Base-by-base conservation (phyloP, 192 early-diverging fungal genomes). In the Globomyces pollinis-pini region DNA sequence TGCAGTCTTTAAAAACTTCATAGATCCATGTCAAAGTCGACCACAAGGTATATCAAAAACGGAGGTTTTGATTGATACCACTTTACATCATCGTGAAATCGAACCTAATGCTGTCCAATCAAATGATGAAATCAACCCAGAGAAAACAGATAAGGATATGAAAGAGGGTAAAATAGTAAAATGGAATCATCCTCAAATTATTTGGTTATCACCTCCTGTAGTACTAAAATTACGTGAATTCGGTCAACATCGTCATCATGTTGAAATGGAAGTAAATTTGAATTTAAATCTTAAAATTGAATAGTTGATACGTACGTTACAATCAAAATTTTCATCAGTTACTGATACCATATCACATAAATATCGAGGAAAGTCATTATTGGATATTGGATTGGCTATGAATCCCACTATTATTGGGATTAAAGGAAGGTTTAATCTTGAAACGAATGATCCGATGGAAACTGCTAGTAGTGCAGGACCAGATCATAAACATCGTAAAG, bases 371-470 rank as follows among this genome's bases (percentile, higher is more conserved):
- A 66, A 70, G 28, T 55, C 64, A 6, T 57, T 30, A 6, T 33
- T 83, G 36, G 81, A 83, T 47, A 26, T 65, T n/a, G 54, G 60
- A 2, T 61, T 54, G 5, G 56, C 78, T 2, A 55, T 83, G 67
- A 76, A 64, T 57, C 81, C 81, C 7, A 52, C 73, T 9, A 73
- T 80, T 0, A 67, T 71, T 20, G 78, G 79, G 6, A 23, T 81
- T 7, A 41, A 53, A 43, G 77, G 77, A 9, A 24, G 62, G n/a
- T 68, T 60, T 52, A 44, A 29, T 12, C 18, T 61, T 26, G 66
- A 67, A 47, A 41, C 45, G 3, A 13, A 21, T 6, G 65, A 67
- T 20, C 52, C 44, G 9, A 31, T 2, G 13, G 60, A 42, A 20
- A 9, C 6, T 18, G 55, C 33, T 24, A 34, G 26, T 1, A 43